A percentile compares a stretch with the other conserved stretches of the same genome.
phyloP scores from a whole-genome alignment of 176 grass and related monocot species.

The Otatea glauca region DNA sequence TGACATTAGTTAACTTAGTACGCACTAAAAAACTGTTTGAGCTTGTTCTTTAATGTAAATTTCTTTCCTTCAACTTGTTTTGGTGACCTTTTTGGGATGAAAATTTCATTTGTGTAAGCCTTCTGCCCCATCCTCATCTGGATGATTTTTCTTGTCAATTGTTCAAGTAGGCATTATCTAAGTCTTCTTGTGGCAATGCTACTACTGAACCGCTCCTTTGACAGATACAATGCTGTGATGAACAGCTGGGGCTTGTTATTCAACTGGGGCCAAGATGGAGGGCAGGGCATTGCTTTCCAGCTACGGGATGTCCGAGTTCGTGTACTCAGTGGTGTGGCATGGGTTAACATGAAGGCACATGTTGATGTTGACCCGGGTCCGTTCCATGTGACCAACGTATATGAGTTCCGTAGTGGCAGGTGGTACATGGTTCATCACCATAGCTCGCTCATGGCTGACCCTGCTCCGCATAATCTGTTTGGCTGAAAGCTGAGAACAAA shows the following conservation, averaged over 20 bases:
- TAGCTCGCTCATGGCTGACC: conserved; percentile 65
- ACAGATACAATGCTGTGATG: conserved; percentile 81
- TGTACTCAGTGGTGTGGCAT: conserved; percentile 71
- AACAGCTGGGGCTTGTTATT: conserved; percentile 79
- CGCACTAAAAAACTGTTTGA: not conserved
- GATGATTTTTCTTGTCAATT: not conserved
- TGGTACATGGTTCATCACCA: conserved; percentile 98
- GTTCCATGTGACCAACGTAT: conserved; percentile 83
- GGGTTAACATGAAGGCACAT: conserved; percentile 81
- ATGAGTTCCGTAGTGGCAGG: conserved; percentile 65
- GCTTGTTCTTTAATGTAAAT: not conserved
- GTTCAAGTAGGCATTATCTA: conserved; percentile 23
- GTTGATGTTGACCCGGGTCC: conserved; percentile 52
- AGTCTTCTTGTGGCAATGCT: not conserved
- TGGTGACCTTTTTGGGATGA: not conserved
- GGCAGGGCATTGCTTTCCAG: conserved; percentile 72
- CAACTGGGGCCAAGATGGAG: conserved; percentile 92
- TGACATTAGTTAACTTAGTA: not conserved
- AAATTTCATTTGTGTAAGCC: not conserved
- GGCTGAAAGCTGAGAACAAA: conserved; percentile 57
- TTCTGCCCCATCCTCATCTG: not conserved
- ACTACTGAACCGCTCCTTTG: not conserved
- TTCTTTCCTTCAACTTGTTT: not conserved
- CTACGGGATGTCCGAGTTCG: conserved; percentile 75
- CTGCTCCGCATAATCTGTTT: conserved; percentile 60